Base-by-base conservation (phyloP, 1,139 yeast genomes). In the Candida sojae region DNA sequence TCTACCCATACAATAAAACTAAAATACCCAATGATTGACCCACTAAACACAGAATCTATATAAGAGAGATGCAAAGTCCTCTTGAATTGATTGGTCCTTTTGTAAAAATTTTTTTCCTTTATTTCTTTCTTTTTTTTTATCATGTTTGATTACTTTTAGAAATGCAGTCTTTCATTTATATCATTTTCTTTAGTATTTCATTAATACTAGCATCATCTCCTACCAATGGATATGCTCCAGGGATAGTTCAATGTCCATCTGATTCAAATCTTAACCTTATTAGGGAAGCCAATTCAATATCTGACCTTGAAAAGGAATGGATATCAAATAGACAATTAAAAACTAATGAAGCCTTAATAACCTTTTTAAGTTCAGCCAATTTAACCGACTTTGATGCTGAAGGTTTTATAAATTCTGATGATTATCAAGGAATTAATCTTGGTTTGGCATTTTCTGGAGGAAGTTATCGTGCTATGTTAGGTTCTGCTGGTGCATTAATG, bases 391-490 rank as follows among this genome's bases (percentile, higher is more conserved):
- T 74, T 44, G 66, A 73, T 48, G 70, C 73, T 4, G 55, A 59
- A 21, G 49, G 53, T 6, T 73, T 71, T 51, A 60, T 73, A 25
- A 53, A 61, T 30, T 54, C 60, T 31, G 52, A 63, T 46, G 32
- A 33, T 5, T 41, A 31, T 13, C 7, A 25, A 5, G 68, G 77
- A 30, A 73, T 80, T 47, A 75, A 70, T 44, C 74, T 89, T 47
- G 97, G 86, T 3, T 61, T 90, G 21, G 91, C 96, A 3, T 86
- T 88, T 61, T 83, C 93, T 5, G 97, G 97, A 37, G 97, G 97
- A 59, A 96, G 97, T 3, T 90, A 88, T 67, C 79, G 97, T 50
- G 96, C 97, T 45, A 88, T 90, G 96, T 69, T 90, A 39, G 69
- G 76, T 48, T 96, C 96, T n/a, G 97, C 96, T 1, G 97, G 97